A percentile compares a stretch with the other conserved stretches of the same genome.
Evolutionary conservation across 257 asterid species (phyloP).

Genomic region (Euphrasia confusa): DNA sequence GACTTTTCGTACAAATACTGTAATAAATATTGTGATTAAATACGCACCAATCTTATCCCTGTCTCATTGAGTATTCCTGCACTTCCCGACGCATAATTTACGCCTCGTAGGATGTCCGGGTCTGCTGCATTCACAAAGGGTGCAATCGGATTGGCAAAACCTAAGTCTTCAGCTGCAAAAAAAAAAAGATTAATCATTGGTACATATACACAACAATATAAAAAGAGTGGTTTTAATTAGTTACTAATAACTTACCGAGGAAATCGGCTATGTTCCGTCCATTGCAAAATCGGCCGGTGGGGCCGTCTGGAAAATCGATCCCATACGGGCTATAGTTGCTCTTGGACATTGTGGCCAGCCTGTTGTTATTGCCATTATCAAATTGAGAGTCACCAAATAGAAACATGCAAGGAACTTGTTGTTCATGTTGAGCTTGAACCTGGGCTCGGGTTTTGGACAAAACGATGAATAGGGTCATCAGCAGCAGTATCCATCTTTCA

Average conservation of each 20-base stretch:
- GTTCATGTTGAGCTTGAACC: slow-evolving; percentile 22
- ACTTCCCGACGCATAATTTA: slow-evolving; percentile 64
- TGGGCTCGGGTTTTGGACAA: not conserved
- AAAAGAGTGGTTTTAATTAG: too few relatives aligned
- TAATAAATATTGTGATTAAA: too few relatives aligned
- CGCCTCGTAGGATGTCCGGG: slow-evolving; percentile 31
- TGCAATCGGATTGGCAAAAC: slow-evolving; percentile 35
- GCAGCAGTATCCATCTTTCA: slow-evolving; percentile 18
- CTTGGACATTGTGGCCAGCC: slow-evolving; percentile 33
- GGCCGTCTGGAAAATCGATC: slow-evolving; percentile 43
- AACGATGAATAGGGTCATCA: slow-evolving; percentile 16
- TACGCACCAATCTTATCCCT: slow-evolving; percentile 30
- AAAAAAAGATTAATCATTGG: not conserved
- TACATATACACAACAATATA: not conserved
- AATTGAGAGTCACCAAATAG: slow-evolving; percentile 46
- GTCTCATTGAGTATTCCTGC: slow-evolving; percentile 51
- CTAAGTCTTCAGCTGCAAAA: slow-evolving; percentile 36
- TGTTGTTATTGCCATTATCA: slow-evolving; percentile 62
- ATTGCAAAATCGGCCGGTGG: slow-evolving; percentile 53
- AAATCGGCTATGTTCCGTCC: slow-evolving; percentile 35
- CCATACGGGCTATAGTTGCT: slow-evolving; percentile 55
- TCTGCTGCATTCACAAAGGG: slow-evolving; percentile 38
- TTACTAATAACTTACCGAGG: slow-evolving; percentile 26
- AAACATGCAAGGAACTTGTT: slow-evolving; percentile 44
- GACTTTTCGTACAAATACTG: not conserved